These are phyloP conservation scores for Candida sonorensis DNA, from an alignment of 805 yeast species.

Conservation along the genomic window DNA sequence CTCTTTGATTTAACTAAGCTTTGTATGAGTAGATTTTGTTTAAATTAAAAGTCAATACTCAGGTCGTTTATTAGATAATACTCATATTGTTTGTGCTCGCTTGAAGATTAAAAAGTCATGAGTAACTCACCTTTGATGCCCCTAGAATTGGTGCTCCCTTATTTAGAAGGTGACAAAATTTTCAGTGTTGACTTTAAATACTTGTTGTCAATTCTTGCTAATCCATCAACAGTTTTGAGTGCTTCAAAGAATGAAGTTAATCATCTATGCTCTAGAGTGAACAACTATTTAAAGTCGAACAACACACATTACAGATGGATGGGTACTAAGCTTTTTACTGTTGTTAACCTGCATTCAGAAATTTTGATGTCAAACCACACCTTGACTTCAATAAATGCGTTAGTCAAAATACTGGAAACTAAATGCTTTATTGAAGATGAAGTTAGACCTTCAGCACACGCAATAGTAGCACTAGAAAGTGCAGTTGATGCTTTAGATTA, in stretches of 20 bases:
- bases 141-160: conserved; percentile 21
- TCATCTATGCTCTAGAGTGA: conserved; percentile 40
- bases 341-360: conserved; percentile 31
- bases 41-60: too few relatives aligned
- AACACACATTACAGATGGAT: conserved; percentile 47
- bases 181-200: conserved; percentile 15
- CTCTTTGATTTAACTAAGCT: too few relatives aligned
- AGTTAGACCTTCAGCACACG: conserved; percentile 17
- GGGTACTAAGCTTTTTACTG: conserved; percentile 47
- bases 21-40: too few relatives aligned
- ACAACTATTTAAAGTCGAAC: conserved; percentile 38
- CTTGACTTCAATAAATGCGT: conserved; percentile 29
- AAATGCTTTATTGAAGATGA: conserved; percentile 30
- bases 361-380: conserved; percentile 37
- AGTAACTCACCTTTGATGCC: too few relatives aligned
- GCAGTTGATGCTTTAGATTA: conserved; percentile 34
- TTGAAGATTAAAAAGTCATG: too few relatives aligned
- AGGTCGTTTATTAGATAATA: too few relatives aligned
- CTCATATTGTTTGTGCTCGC: too few relatives aligned
- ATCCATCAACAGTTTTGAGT: conserved; percentile 26
- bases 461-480: conserved; percentile 25
- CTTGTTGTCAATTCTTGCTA: conserved; percentile 20
- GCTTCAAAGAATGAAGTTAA: conserved; percentile 44
- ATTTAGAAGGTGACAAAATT: conserved; percentile 19
- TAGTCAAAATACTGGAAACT: conserved; percentile 35